Percentiles rank a stretch among this genome's conserved stretches.
phyloP scores from a whole-genome alignment of 1,139 yeast species.

The Pneumocystis sp. region DNA sequence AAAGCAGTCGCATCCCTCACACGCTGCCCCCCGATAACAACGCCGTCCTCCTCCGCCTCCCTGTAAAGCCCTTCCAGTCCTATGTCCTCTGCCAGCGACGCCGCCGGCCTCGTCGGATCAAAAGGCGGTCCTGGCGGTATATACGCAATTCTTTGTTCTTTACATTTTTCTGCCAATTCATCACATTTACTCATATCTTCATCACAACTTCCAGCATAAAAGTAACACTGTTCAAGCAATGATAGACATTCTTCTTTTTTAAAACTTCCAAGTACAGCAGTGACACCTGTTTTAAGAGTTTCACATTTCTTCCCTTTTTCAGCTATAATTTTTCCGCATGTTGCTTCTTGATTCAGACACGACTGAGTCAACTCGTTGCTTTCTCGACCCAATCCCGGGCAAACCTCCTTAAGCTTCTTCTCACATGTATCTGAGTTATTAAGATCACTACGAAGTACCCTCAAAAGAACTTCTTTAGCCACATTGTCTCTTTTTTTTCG shows the following conservation, averaged over 20 bases:
- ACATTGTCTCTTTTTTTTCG: neutral
- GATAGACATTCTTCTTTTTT: too few species aligned
- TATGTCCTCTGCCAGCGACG: neutral
- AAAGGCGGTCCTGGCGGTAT: neutral
- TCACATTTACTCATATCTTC: neutral
- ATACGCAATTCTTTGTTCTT: neutral
- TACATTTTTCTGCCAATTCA: neutral
- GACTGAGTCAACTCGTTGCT: neutral
- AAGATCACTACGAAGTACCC: neutral
- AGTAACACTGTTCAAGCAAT: too few species aligned
- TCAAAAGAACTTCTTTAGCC: neutral
- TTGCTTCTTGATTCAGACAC: neutral
- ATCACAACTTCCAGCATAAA: too few species aligned
- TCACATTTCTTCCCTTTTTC: neutral
- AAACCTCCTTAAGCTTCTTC: neutral
- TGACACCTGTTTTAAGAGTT: neutral
- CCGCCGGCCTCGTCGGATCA: neutral
- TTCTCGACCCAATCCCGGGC: neutral
- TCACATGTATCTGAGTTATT: neutral
- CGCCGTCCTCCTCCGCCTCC: neutral
- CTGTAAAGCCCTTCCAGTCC: neutral
- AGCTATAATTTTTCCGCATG: neutral
- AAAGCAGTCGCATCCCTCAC: neutral
- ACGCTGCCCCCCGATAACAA: neutral
- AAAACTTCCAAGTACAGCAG: too few species aligned